Evolutionary conservation across 1,284 basidiomycete species (phyloP), one percentile per base, ranked within the genome.

Genomic region (Malassezia obtusa): DNA sequence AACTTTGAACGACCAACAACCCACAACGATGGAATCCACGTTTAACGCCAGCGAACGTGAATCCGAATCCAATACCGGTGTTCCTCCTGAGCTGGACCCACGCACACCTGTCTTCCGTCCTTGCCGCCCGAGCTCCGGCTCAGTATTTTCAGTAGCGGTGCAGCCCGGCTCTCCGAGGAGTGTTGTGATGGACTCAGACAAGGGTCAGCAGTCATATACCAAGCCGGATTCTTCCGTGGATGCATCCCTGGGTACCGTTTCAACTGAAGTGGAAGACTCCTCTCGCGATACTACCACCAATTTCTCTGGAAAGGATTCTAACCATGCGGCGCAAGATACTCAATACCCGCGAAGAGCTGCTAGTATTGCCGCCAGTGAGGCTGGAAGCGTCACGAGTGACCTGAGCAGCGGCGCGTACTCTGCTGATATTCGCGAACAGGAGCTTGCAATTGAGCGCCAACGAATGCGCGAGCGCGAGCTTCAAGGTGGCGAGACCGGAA

Each of bases 1-100:
- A n/a, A n/a, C n/a, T n/a, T n/a, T n/a, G n/a, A n/a, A n/a, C n/a
- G n/a, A n/a, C n/a, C n/a, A n/a, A n/a, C n/a, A n/a, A n/a, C n/a
- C n/a, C n/a, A n/a, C n/a, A n/a, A n/a, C n/a, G n/a, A n/a, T n/a
- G n/a, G n/a, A n/a, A n/a, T n/a, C n/a, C n/a, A n/a, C n/a, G n/a
- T n/a, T n/a, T n/a, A n/a, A n/a, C n/a, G n/a, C n/a, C n/a, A n/a
- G n/a, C n/a, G n/a, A n/a, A n/a, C n/a, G n/a, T n/a, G n/a, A n/a
- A n/a, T n/a, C n/a, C n/a, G n/a, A n/a, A n/a, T n/a, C n/a, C n/a
- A n/a, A n/a, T n/a, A n/a, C n/a, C n/a, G n/a, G 64, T 41, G 68
- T 72, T 0, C 69, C 69, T 4, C 68, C 69, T 17, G 65, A 72
- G 55, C 58, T 72, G 7, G 69, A 72, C 38, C 69, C 69, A 9